These are phyloP conservation scores for Coemansia sp. DNA, from an alignment of 192 early-diverging fungal species.

Conservation along the genomic window DNA sequence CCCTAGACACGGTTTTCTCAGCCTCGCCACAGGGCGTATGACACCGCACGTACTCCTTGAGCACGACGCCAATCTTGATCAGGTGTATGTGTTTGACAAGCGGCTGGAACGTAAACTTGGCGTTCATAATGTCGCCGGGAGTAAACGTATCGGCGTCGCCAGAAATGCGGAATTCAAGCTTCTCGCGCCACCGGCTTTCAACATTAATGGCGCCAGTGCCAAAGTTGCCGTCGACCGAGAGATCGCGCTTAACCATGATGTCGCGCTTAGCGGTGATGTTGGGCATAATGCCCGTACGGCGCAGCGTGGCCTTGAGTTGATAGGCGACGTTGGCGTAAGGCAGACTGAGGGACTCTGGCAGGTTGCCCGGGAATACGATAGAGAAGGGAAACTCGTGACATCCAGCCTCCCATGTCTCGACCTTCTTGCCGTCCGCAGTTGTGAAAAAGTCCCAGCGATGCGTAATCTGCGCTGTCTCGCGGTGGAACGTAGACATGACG, in stretches of 20 bases:
- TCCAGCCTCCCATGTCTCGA: constrained; percentile 50
- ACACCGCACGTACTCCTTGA: constrained; percentile 53
- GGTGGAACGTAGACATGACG: constrained; percentile 38
- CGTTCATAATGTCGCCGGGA: constrained; percentile 36
- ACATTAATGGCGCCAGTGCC: constrained; percentile 49
- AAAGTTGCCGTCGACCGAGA: constrained; percentile 45
- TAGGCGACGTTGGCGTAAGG: constrained; percentile 50
- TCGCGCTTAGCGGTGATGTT: constrained; percentile 32
- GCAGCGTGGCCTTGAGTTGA: constrained; percentile 45
- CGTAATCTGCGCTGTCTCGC: constrained; percentile 38
- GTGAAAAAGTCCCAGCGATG: constrained; percentile 51
- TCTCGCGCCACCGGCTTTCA: constrained; percentile 48
- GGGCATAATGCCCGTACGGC: constrained; percentile 42
- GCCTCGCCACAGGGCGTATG: constrained; percentile 41
- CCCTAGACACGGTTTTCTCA: constrained; percentile 44
- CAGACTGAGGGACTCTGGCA: constrained; percentile 45
- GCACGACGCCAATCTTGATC: constrained; percentile 37
- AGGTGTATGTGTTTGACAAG: constrained; percentile 49
- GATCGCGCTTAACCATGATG: constrained; percentile 42
- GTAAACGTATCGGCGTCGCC: constrained; percentile 42
- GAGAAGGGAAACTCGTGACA: constrained; percentile 49
- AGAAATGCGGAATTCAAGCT: constrained; percentile 43
- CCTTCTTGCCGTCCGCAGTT: constrained; percentile 32
- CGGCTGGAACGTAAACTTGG: constrained; percentile 44
- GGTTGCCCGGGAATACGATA: constrained; percentile 41